Percentiles rank a stretch among this genome's conserved stretches.
Evolutionary conservation across 208 protist genomes (phyloP).

Genomic region (Novymonas esmeraldas): DNA sequence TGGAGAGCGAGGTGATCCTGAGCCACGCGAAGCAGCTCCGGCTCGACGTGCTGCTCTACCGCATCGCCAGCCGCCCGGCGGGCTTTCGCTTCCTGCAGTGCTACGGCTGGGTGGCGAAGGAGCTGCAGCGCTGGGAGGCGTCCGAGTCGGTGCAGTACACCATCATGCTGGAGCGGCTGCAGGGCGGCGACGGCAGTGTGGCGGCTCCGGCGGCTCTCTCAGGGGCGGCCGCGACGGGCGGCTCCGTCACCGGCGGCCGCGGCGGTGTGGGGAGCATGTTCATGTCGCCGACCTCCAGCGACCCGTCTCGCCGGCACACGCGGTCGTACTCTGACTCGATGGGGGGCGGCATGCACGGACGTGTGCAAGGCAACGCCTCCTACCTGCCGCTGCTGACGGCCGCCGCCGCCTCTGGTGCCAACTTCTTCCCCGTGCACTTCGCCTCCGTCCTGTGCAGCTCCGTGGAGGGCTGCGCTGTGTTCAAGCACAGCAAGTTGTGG

Average conservation of each 20-base stretch:
- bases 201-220: not conserved
- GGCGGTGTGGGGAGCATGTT: conserved; percentile 3
- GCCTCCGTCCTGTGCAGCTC: conserved; percentile 75
- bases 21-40: conserved; percentile 68
- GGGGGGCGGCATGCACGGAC: conserved; percentile 17
- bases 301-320: conserved; percentile 35
- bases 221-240: not conserved
- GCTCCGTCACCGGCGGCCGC: not conserved
- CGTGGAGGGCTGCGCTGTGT: conserved; percentile 76
- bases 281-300: conserved; percentile 11
- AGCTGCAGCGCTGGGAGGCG: conserved; percentile 83
- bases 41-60: conserved; percentile 76
- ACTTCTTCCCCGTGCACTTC: conserved; percentile 86
- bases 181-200: conserved; percentile 37
- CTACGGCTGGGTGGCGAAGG: conserved; percentile 86
- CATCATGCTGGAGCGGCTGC: conserved; percentile 51
- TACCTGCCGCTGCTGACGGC: conserved; percentile 44
- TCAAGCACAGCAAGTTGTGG: conserved; percentile 86
- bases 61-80: conserved; percentile 68
- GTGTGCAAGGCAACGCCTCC: conserved; percentile 11
- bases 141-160: conserved; percentile 63
- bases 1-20: conserved; percentile 83
- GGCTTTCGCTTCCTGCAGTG: conserved; percentile 87
- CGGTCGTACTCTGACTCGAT: conserved; percentile 53
- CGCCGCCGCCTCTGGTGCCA: conserved; percentile 30